Base-by-base conservation (phyloP, 495 filamentous ascomycete species). In the Talaromyces adpressus region DNA sequence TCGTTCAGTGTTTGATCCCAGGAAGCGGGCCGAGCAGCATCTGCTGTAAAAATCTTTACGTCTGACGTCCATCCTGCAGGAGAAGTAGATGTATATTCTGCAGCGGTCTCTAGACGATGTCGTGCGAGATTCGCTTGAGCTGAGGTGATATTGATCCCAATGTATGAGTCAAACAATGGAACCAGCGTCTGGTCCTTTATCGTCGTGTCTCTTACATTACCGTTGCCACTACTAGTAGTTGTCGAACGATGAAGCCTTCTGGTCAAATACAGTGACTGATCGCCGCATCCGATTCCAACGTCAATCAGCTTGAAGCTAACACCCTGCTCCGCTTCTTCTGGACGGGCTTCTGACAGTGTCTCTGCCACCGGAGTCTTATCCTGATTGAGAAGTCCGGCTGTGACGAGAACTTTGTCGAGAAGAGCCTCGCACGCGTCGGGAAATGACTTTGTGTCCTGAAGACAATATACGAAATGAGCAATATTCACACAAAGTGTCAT, bases 271-370 rank as follows among this genome's bases (percentile, higher is more conserved):
- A 79, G 8, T 1, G 72, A 74, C 64, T 83, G 81, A 62, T 82
- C 80, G 20, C 81, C 81, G 52, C 81, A 83, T 7, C 81, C 80
- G 56, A 81, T 77, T 18, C 81, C 81, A 2, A 83, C 70, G 64
- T 83, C 81, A 9, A 83, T 57, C 8, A 83, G 41, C 18, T 65
- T 69, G 3, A 79, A 20, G 5, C 4, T 14, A 27, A 27, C 27
- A 27, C 27, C 5, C 27, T 27, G 27, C 1, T 27, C 5, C 27
- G 0, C 27, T n/a, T 4, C 9, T 16, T 54, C 1, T 22, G 9
- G 3, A 18, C 3, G 9, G 22, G 11, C 25, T 16, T 12, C 51
- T 2, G 51, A 5, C 22, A 54, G 14, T 14, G 22, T 16, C 18
- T 12, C 20, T 54, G 51, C 9, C 2, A 20, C 6, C 12, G 69